Evolutionary conservation across 2,329 filamentous ascomycete genomes (phyloP), one percentile per base, ranked within the genome.

Genomic region (Paraconiothyrium sp.): DNA sequence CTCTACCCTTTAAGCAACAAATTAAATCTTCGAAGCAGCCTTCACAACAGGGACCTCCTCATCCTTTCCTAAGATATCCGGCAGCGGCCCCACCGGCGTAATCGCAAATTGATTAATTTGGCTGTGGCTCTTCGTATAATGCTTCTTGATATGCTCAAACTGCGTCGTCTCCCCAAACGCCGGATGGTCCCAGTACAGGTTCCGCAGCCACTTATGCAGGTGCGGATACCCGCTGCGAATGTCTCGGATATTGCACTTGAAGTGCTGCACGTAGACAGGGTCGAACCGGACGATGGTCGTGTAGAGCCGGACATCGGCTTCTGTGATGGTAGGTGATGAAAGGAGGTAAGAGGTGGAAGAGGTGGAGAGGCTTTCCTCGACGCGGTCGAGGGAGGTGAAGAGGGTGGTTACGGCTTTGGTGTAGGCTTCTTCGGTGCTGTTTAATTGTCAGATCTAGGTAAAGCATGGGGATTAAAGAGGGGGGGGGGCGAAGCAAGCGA

Each of bases 141-240:
- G 88, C 48, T 86, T 90, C 87, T 97, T 97, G 83, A 98, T 98
- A 81, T 99, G 95, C 78, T 96, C 88, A 77, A 97, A 97, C 78
- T 97, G 87, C 24, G 94, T 97, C 63, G 93, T 95, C 55, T 91
- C 87, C 65, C 83, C 83, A 81, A 97, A 97, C 2, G 92, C 93
- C 0, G 88, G 84, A 27, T 88, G 78, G 68, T 90, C 90, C 93
- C 93, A 97, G 82, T 97, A 97, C 70, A 97, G 81, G 73, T 90
- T 86, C 58, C 92, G 85, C 81, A 97, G 79, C 93, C 94, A 97
- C 62, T 81, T 83, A 82, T 97, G 92, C 61, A 97, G 81, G 54
- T 85, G 83, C 32, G 94, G 94, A 76, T 95, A 97, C 1, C 93
- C 93, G 8, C 87, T 90, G 46, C 93, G 86, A 74, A 97, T 94